phyloP scores from a whole-genome alignment of 202 grass and related monocot species.

The Schoenoplectus tabernaemontani region DNA sequence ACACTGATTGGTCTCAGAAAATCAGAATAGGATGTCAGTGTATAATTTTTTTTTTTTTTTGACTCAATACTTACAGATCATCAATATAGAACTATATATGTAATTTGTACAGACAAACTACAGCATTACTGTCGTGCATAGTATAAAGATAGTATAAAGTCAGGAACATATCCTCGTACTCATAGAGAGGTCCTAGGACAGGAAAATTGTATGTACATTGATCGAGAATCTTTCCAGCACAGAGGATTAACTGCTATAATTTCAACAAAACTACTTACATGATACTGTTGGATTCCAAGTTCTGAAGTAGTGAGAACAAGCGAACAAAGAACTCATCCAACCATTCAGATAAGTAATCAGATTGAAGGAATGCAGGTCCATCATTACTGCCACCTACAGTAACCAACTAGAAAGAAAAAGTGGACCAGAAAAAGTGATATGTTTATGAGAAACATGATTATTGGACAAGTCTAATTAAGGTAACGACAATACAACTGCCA shows the following conservation, averaged over 20 bases:
- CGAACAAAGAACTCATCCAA: constrained; percentile 87
- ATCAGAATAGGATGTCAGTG: not conserved
- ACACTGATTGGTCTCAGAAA: not conserved
- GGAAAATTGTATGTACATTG: not conserved
- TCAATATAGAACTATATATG: not conserved
- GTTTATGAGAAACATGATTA: not conserved
- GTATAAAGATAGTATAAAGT: not conserved
- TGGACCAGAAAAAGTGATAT: not conserved
- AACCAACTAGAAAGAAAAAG: constrained; percentile 50
- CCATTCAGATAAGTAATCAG: constrained; percentile 58
- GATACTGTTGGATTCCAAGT: constrained; percentile 80
- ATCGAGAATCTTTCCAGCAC: not conserved
- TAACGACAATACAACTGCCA: not conserved
- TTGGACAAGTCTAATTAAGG: not conserved
- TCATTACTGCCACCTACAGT: constrained; percentile 45
- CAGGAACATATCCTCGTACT: not conserved
- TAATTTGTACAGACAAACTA: constrained; percentile 3
- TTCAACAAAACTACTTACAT: constrained; percentile 48
- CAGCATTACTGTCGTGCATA: not conserved
- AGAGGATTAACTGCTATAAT: not conserved
- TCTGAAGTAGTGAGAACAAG: constrained; percentile 80
- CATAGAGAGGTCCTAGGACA: not conserved
- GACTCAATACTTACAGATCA: not conserved
- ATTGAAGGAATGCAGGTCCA: constrained; percentile 56
- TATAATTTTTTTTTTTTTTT: not conserved